Evolutionary conservation across 2,329 filamentous ascomycete species (phyloP).

Genomic region (Dryadomyces quercus-mongolicae): DNA sequence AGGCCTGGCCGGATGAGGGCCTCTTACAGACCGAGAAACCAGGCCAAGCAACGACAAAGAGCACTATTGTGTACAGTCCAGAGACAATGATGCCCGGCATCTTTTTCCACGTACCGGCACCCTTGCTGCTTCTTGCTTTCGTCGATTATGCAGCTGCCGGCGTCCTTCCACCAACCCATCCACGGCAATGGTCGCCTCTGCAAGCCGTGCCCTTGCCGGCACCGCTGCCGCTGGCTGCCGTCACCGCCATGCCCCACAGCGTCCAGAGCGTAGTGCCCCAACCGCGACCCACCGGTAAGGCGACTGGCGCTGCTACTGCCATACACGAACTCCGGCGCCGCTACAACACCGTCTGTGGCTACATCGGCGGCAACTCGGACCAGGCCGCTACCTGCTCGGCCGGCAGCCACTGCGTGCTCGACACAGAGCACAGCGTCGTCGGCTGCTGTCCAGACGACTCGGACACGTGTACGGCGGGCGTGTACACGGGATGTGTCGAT

Average conservation of each 20-base stretch:
- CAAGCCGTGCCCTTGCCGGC: constrained; percentile 16
- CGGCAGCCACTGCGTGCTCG: constrained; percentile 46
- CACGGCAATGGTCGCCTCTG: background rate
- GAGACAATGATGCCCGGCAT: no score
- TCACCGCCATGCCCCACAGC: constrained; percentile 17
- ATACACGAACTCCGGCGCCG: constrained; percentile 24
- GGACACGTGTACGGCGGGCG: constrained; percentile 37
- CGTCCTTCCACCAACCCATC: background rate
- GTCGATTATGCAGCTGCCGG: no score
- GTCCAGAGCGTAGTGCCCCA: constrained; percentile 21
- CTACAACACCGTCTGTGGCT: constrained; percentile 46
- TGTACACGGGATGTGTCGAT: constrained; percentile 47
- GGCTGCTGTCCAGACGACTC: constrained; percentile 35
- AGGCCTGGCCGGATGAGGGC: no score
- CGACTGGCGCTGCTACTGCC: constrained; percentile 14
- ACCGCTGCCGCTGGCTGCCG: constrained; percentile 14
- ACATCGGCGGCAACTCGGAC: constrained; percentile 36
- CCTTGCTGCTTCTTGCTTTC: no score
- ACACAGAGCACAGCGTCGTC: constrained; percentile 20
- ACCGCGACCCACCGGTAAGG: constrained; percentile 26
- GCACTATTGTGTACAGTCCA: no score
- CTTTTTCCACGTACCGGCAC: no score
- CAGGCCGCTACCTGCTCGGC: constrained; percentile 44
- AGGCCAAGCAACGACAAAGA: no score
- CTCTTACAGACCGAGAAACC: no score